Base-by-base conservation (phyloP, 805 yeast species). In the Metschnikowia lochheadii region DNA sequence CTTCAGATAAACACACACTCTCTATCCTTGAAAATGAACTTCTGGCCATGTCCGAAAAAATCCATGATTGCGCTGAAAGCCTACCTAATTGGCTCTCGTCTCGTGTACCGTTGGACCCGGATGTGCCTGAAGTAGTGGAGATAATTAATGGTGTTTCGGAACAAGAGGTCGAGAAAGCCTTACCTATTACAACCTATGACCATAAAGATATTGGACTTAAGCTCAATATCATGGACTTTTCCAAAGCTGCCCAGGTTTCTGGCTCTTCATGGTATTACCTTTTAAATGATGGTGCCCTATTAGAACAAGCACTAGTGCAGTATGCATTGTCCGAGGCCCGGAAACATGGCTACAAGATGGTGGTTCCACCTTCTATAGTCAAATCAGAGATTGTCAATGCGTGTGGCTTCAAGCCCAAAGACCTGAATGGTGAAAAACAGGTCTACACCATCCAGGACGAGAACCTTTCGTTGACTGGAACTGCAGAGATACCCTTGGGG, bases 371-470 rank as follows among this genome's bases (percentile, higher is more conserved):
- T 1, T 80, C 95, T 0, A 80, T 94, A 14, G 96, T 91, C 2
- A 81, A 86, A 56, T 72, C 82, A 17, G 95, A 87, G 54, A 73
- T 89, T 5, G 82, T 91, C 0, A 73, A 77, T 56, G 97, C 97
- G 0, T 94, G 99, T 72, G 99, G 99, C 0, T 94, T 91, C 70
- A 83, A 85, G 61, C 99, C 99, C 11, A 80, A 96, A 52, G 98
- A 94, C 62, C 84, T 83, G 58, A 86, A 87, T 57, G 82, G 83
- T 53, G 97, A 90, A 61, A 83, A 83, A 46, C 99, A 94, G 64
- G 85, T 89, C 0, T 94, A 91, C 65, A 78, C 78, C 40, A 62
- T 92, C 13, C 66, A 71, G 0, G 75, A 76, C 20, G 78, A 78
- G 36, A 73, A 74, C 21, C 67, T 84, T 46, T 85, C 96, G 37